phyloP scores from a whole-genome alignment of 176 grass and related monocot genomes.

The Elaeis guineensis region DNA sequence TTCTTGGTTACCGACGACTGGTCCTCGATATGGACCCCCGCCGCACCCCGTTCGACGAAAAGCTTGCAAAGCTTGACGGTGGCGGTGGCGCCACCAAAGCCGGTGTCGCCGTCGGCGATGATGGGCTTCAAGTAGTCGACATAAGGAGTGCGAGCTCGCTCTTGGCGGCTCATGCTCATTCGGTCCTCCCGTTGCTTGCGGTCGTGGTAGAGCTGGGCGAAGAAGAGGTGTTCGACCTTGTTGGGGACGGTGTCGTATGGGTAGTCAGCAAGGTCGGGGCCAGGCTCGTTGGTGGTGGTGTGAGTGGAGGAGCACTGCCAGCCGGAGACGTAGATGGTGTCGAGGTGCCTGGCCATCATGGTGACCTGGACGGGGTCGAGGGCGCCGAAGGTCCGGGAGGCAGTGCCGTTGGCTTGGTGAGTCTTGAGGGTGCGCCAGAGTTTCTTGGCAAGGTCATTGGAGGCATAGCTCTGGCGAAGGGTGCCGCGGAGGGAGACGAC shows the following conservation, averaged over 20 bases:
- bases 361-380: slow-evolving; percentile 91
- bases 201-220: slow-evolving; percentile 73
- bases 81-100: slow-evolving; percentile 72
- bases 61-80: slow-evolving; percentile 95
- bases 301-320: slow-evolving; percentile 99
- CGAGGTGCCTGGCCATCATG: slow-evolving; percentile 93
- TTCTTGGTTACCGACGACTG: slow-evolving; percentile 87
- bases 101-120: slow-evolving; percentile 79
- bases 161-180: slow-evolving; percentile 52
- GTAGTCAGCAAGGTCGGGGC: slow-evolving; percentile 91
- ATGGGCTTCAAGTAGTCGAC: slow-evolving; percentile 77
- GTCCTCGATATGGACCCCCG: slow-evolving; percentile 84
- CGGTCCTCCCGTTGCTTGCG: slow-evolving; percentile 73
- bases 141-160: slow-evolving; percentile 25
- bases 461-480: slow-evolving; percentile 82
- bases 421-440: slow-evolving; percentile 68
- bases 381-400: slow-evolving; percentile 78
- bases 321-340: slow-evolving; percentile 89
- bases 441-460: slow-evolving; percentile 69
- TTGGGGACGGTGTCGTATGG: slow-evolving; percentile 94
- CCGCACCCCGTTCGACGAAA: slow-evolving; percentile 87
- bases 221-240: slow-evolving; percentile 91
- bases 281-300: slow-evolving; percentile 74
- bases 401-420: slow-evolving; percentile 71
- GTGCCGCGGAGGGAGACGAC: slow-evolving; percentile 82